Evolutionary conservation across 2,329 filamentous ascomycete genomes (phyloP).

Genomic region (Scytalidium sp.): DNA sequence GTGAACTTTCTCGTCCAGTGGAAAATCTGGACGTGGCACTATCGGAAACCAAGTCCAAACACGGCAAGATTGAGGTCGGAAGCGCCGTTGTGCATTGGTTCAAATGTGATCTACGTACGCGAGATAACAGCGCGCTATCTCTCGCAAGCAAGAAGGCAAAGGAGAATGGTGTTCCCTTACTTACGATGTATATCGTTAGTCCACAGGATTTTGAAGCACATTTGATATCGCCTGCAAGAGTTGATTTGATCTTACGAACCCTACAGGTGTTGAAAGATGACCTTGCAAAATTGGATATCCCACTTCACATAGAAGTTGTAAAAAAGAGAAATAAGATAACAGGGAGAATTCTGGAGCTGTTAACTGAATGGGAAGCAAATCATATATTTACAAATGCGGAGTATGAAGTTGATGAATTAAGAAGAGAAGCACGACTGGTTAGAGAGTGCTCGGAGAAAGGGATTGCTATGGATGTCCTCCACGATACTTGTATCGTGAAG

Average conservation of each 20-base stretch:
- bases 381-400: constrained; percentile 83
- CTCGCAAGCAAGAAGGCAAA: constrained; percentile 66
- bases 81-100: constrained; percentile 84
- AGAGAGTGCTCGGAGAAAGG: constrained; percentile 57
- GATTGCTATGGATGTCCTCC: constrained; percentile 67
- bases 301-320: constrained; percentile 71
- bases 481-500: constrained; percentile 80
- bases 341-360: constrained; percentile 58
- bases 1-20: constrained; percentile 69
- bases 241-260: constrained; percentile 79
- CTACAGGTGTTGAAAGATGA: constrained; percentile 63
- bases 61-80: constrained; percentile 50
- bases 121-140: constrained; percentile 71
- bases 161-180: constrained; percentile 65
- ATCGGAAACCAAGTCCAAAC: constrained; percentile 52
- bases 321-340: constrained; percentile 62
- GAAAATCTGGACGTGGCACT: constrained; percentile 62
- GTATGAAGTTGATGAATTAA: constrained; percentile 87
- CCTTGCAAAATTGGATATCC: constrained; percentile 69
- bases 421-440: constrained; percentile 69
- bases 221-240: constrained; percentile 65
- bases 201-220: constrained; percentile 86
- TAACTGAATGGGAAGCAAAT: constrained; percentile 68
- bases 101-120: constrained; percentile 72
- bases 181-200: constrained; percentile 76